These are phyloP conservation scores for Larix sibirica DNA, from an alignment of 83 land plant species.

Conservation along the genomic window DNA sequence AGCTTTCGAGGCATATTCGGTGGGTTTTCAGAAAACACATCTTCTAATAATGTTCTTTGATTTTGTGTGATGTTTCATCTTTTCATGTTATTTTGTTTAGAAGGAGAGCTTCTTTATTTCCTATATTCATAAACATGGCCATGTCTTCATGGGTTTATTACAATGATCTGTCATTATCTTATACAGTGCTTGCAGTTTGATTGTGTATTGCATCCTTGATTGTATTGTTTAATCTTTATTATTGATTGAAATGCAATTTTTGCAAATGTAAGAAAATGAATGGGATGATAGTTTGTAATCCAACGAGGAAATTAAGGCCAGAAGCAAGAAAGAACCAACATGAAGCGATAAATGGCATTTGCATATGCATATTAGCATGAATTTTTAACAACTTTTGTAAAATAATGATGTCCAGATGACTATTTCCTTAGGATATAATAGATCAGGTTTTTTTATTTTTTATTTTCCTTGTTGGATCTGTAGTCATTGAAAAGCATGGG, in stretches of 20 bases:
- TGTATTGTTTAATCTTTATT: background rate
- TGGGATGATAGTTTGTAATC: conserved; percentile 77
- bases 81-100: background rate
- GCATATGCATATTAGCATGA: conserved; percentile 66
- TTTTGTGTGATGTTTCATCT: background rate
- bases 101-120: background rate
- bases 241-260: background rate
- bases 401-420: background rate
- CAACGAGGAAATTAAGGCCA: conserved; percentile 72
- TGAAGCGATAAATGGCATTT: conserved; percentile 82
- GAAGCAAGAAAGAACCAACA: conserved; percentile 70
- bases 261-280: conserved; percentile 30
- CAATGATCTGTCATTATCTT: no score
- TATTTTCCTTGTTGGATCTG: background rate
- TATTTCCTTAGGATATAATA: background rate
- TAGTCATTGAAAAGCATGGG: background rate
- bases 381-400: background rate
- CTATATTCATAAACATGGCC: background rate
- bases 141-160: background rate
- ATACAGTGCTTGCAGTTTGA: no score
- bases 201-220: no score
- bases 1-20: conserved; percentile 80
- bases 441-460: background rate
- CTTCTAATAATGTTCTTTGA: background rate
- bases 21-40: conserved; percentile 22